A percentile compares a stretch with the other conserved stretches of the same genome.
These are phyloP conservation scores for Rhynchospora breviuscula DNA, from an alignment of 176 grass and related monocot genomes.

Conservation along the genomic window DNA sequence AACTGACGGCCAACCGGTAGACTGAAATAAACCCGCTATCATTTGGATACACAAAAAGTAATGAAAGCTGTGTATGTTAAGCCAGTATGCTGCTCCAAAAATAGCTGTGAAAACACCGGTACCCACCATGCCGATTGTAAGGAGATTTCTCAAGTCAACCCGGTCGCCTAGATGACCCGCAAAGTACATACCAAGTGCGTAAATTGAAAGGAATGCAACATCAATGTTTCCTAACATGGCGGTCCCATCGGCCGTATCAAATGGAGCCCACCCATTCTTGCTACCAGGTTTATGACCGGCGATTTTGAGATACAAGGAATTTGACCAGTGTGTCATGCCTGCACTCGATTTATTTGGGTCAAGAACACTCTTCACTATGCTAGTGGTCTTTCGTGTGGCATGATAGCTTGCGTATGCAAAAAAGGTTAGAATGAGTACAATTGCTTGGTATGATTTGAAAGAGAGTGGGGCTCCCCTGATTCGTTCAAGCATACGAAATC, in stretches of 20 bases:
- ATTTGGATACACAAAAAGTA: slow-evolving; percentile 67
- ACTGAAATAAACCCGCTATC: slow-evolving; percentile 68
- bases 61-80: slow-evolving; percentile 71
- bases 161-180: slow-evolving; percentile 72
- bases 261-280: slow-evolving; percentile 57
- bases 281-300: slow-evolving; percentile 23
- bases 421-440: slow-evolving; percentile 59
- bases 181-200: slow-evolving; percentile 83
- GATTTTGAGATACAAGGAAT: slow-evolving; percentile 40
- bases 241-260: slow-evolving; percentile 47
- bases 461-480: slow-evolving; percentile 41
- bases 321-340: slow-evolving; percentile 44
- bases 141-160: slow-evolving; percentile 57
- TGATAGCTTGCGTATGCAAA: slow-evolving; percentile 73
- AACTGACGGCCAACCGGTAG: slow-evolving; percentile 68
- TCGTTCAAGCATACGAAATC: slow-evolving; percentile 49
- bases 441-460: slow-evolving; percentile 59
- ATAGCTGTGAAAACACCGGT: slow-evolving; percentile 57
- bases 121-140: slow-evolving; percentile 64
- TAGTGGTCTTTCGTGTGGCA: slow-evolving; percentile 78
- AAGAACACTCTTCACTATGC: slow-evolving; percentile 80
- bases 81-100: slow-evolving; percentile 70
- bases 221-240: slow-evolving; percentile 68
- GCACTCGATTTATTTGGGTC: slow-evolving; percentile 58
- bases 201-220: slow-evolving; percentile 62